Conservation (phyloP, 164 flowering plant species). For the Nymphaea thermarum region DNA sequence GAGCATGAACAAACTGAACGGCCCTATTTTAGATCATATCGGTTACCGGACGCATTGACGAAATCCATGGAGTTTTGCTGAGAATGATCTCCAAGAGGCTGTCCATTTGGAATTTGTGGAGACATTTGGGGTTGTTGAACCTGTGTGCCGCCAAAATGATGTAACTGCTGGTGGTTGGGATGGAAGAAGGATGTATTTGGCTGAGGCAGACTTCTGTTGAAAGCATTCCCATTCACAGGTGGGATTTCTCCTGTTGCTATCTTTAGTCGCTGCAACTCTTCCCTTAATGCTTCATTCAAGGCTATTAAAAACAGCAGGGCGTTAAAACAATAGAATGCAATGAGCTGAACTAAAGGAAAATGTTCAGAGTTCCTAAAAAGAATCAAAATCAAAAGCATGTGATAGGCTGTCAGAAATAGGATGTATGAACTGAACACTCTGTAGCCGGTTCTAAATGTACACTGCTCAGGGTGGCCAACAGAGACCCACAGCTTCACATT, state of each 20-base stretch:
- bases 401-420: too few species aligned
- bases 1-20: neutral
- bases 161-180: conserved; percentile 17
- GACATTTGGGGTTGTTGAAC: conserved; percentile 33
- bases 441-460: too few species aligned
- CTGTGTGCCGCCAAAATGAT: conserved; percentile 28
- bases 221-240: conserved; percentile 31
- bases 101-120: conserved; percentile 27
- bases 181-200: conserved; percentile 25
- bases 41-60: conserved; percentile 17
- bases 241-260: conserved; percentile 55
- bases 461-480: too few species aligned
- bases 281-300: conserved; percentile 63
- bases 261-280: conserved; percentile 73
- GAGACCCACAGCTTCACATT: too few species aligned
- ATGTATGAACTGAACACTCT: too few species aligned
- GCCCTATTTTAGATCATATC: neutral
- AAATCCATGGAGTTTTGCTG: conserved; percentile 43
- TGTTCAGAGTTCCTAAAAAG: too few species aligned
- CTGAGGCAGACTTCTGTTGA: conserved; percentile 26
- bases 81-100: conserved; percentile 24
- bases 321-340: too few species aligned
- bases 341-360: too few species aligned
- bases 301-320: conserved; percentile 23
- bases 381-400: too few species aligned